Conservation (phyloP, 1,284 basidiomycete genomes). For the Ceratobasidium sp. region DNA sequence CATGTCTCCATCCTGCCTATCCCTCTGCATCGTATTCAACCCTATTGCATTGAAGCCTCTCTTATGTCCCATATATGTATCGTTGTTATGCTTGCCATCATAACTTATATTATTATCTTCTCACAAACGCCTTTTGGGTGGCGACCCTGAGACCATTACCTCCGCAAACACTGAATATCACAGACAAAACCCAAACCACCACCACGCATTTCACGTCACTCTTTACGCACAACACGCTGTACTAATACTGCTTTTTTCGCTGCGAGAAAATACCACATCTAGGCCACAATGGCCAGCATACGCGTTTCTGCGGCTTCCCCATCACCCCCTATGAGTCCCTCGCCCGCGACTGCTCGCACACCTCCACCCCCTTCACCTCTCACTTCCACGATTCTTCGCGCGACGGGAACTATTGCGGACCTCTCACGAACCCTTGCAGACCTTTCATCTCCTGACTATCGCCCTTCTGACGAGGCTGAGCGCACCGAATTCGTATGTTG, state of each 20-base stretch:
- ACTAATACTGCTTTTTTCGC: not conserved
- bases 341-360: conserved; percentile 3
- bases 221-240: conserved; percentile 3
- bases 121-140: not conserved
- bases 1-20: conserved; percentile 1
- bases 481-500: conserved; percentile 66
- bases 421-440: conserved; percentile 74
- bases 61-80: conserved; percentile 3
- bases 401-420: conserved; percentile 71
- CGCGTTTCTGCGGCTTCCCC: conserved; percentile 28
- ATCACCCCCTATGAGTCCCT: not conserved
- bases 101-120: not conserved
- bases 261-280: no score
- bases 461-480: conserved; percentile 47
- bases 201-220: conserved; percentile 40
- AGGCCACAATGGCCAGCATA: conserved; percentile 39
- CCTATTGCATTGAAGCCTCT: no score
- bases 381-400: conserved; percentile 59
- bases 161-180: not conserved
- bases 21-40: conserved; percentile 18
- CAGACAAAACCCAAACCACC: conserved; percentile 24
- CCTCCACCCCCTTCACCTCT: conserved; percentile 32
- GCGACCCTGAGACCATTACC: conserved; percentile 27
- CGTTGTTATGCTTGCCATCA: no score
- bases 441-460: conserved; percentile 71